Evolutionary conservation across 2,329 filamentous ascomycete genomes (phyloP).

Genomic region (Exophiala lecanii-corni): DNA sequence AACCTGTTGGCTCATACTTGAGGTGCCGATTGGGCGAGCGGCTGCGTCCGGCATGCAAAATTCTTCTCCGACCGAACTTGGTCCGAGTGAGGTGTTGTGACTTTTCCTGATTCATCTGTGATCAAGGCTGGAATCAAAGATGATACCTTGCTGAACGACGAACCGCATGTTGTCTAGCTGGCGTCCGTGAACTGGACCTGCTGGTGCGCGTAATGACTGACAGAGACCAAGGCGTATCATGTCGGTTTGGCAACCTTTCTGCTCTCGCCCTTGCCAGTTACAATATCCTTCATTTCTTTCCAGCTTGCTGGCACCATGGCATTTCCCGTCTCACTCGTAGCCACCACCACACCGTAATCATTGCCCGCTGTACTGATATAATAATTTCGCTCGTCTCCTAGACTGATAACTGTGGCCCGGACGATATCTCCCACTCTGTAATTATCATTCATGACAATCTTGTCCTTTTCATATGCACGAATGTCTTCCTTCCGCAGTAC

Average conservation of each 20-base stretch:
- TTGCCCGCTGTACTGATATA: constrained; percentile 91
- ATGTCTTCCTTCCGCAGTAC: constrained; percentile 87
- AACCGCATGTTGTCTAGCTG: too few relatives aligned
- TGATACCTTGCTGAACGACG: too few relatives aligned
- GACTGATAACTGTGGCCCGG: constrained; percentile 76
- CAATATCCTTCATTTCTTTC: constrained; percentile 86
- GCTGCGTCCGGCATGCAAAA: too few relatives aligned
- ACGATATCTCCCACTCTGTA: constrained; percentile 93
- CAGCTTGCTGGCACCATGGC: constrained; percentile 90
- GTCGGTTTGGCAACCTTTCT: constrained; percentile 92
- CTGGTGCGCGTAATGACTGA: not conserved
- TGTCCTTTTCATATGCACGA: constrained; percentile 90
- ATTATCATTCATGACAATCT: constrained; percentile 82
- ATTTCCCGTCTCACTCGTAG: constrained; percentile 86
- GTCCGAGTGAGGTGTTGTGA: too few relatives aligned
- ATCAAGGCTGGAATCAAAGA: too few relatives aligned
- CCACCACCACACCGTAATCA: constrained; percentile 77
- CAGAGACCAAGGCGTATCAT: constrained; percentile 15
- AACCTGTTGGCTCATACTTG: too few relatives aligned
- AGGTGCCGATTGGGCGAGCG: too few relatives aligned
- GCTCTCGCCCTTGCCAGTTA: constrained; percentile 69
- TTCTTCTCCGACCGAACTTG: too few relatives aligned
- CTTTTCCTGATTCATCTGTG: too few relatives aligned
- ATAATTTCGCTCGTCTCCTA: constrained; percentile 92
- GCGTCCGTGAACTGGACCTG: too few relatives aligned